Base-by-base conservation (phyloP, 2,329 filamentous ascomycete species). In the Aspergillus ustus region DNA sequence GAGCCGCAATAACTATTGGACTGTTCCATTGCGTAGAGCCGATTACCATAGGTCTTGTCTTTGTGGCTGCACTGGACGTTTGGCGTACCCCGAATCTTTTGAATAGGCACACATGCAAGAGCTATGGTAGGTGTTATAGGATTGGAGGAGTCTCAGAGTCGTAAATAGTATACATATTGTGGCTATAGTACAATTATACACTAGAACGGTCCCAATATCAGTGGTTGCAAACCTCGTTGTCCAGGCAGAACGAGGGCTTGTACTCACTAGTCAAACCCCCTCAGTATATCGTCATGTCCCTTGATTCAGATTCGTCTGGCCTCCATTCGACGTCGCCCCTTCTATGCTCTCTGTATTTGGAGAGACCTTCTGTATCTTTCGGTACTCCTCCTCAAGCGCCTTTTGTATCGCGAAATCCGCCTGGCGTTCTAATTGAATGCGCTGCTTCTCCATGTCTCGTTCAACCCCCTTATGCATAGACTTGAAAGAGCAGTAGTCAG, bases 391-490 rank as follows among this genome's bases (percentile, higher is more conserved):
- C 79, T 98, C 93, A 52, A 99, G 82, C 7, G 85, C 86, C 65
- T 84, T 86, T 75, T 99, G 95, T 86, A 96, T 87, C 67, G 98
- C 93, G 72, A 99, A 99, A 75, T 99, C 95, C 55, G 93, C 87
- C 76, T 96, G 91, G 62, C 95, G 89, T 77, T 99, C 95, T 67
- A 87, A 86, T 80, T 97, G 97, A 67, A 97, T 76, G 50, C 91
- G 88, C 75, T 97, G 93, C 73, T 96, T 92, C 74, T 98, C 94
- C 84, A 97, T 91, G 73, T 99, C 95, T 66, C 94, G 91, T 66
- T 98, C 82, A 46, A 99, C 95, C 49, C 95, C 95, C 68, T 90
- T 87, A 73, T 99, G 95, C 95, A 99, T 99, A 60, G 92, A 91
- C 95, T 80, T 65, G 52, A 20, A 20, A 28, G 17, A 34, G 40